Conservation (phyloP, 306 rosid species). For the Leucaena leucocephala region DNA sequence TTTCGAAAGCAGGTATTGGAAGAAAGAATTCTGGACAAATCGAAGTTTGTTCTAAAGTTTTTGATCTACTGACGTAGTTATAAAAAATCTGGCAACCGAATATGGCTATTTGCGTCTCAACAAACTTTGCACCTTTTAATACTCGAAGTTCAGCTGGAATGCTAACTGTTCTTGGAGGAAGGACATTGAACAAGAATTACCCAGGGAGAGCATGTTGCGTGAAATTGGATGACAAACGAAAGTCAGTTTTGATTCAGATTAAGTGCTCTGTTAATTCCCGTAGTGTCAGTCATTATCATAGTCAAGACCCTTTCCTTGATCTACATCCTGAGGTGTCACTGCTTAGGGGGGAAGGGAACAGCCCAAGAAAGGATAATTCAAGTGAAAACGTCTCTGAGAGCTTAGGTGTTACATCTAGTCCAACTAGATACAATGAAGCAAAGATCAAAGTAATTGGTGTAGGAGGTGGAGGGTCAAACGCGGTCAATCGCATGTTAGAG, state of each 20-base stretch:
- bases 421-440: constrained; percentile 59
- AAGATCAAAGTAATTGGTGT: constrained; percentile 84
- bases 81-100: constrained; percentile 31
- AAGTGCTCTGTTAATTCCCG: constrained; percentile 61
- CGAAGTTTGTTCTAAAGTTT: constrained; percentile 28
- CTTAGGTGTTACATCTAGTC: constrained; percentile 45
- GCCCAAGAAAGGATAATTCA: constrained; percentile 57
- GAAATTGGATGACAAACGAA: constrained; percentile 47
- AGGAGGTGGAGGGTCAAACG: constrained; percentile 91
- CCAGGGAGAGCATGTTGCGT: constrained; percentile 44
- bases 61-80: constrained; percentile 15
- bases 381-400: constrained; percentile 55
- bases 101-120: constrained; percentile 61
- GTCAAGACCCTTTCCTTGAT: constrained; percentile 76
- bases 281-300: constrained; percentile 53
- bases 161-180: constrained; percentile 49
- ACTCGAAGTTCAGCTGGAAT: constrained; percentile 53
- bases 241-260: constrained; percentile 40
- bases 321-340: constrained; percentile 85
- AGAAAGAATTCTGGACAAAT: constrained; percentile 42
- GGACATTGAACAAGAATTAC: constrained; percentile 41
- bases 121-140: constrained; percentile 51
- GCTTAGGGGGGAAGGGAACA: constrained; percentile 78
- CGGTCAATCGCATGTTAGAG: constrained; percentile 90
- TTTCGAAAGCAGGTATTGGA: constrained; percentile 49